Evolutionary conservation across 345 rosid species (phyloP).

Genomic region (Isatis tinctoria): DNA sequence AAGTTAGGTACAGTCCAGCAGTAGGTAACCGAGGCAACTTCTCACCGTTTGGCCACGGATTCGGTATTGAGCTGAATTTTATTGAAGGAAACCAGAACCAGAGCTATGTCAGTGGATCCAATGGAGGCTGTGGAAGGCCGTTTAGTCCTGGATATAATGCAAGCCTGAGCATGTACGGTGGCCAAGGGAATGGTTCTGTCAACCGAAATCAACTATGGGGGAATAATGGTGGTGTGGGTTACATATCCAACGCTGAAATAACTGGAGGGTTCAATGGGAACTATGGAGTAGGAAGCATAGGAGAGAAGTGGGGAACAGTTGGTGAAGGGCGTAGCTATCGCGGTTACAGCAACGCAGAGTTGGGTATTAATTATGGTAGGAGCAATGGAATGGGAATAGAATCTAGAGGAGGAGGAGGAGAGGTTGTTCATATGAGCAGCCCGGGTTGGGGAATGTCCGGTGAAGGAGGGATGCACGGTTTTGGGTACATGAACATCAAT

Average conservation of each 20-base stretch:
- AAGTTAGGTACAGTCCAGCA: not conserved
- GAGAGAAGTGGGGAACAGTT: slow-evolving; percentile 11
- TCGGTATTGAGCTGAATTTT: not conserved
- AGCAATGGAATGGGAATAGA: not conserved
- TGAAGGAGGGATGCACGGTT: not conserved
- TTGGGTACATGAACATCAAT: not conserved
- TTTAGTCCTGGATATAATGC: slow-evolving; percentile 6
- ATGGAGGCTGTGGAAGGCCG: not conserved
- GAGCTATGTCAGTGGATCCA: not conserved
- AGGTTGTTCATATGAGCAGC: not conserved
- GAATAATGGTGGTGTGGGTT: not conserved
- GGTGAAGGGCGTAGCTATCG: not conserved
- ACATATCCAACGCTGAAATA: not conserved
- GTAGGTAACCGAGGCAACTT: not conserved
- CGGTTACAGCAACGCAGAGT: not conserved
- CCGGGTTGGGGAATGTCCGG: not conserved
- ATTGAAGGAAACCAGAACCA: not conserved
- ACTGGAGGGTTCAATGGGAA: not conserved
- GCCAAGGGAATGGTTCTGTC: not conserved
- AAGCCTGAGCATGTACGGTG: not conserved
- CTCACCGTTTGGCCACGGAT: slow-evolving; percentile 1
- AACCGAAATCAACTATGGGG: not conserved
- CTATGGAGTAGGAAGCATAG: not conserved
- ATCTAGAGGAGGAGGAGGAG: slow-evolving; percentile 4
- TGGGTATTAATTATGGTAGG: not conserved